Percentiles rank a stretch among this genome's conserved stretches.
phyloP scores from a whole-genome alignment of 2,329 filamentous ascomycete genomes.

The Juglanconis juglandina region DNA sequence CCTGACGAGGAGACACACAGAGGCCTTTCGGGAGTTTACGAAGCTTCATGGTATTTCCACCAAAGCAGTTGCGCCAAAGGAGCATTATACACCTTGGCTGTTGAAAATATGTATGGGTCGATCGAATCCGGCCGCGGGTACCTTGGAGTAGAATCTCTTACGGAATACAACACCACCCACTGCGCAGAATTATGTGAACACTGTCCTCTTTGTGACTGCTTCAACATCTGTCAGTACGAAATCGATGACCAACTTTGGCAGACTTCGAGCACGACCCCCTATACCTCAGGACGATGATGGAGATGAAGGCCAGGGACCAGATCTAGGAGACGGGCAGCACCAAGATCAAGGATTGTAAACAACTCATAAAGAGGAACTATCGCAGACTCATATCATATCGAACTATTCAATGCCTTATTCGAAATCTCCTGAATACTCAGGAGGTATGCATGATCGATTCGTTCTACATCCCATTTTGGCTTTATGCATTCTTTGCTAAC shows the following conservation, averaged over 20 bases:
- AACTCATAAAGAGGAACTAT: too few relatives aligned
- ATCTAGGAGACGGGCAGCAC: neutral
- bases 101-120: neutral
- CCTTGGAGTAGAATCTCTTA: neutral
- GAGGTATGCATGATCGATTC: too few relatives aligned
- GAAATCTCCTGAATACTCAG: too few relatives aligned
- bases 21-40: neutral
- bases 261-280: constrained; percentile 13
- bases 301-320: too few relatives aligned
- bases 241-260: neutral
- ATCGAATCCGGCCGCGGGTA: neutral
- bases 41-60: neutral
- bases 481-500: too few relatives aligned
- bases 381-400: too few relatives aligned
- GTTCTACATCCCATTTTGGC: too few relatives aligned
- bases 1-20: neutral
- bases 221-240: constrained; percentile 15
- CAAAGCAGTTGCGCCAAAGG: neutral
- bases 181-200: constrained; percentile 6
- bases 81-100: neutral
- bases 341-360: constrained; percentile 3
- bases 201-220: constrained; percentile 2
- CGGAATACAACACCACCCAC: neutral
- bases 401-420: too few relatives aligned
- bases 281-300: neutral